Evolutionary conservation across 169 alveolate genomes (phyloP).

Genomic region (Ichthyophthirius multifiliis): DNA sequence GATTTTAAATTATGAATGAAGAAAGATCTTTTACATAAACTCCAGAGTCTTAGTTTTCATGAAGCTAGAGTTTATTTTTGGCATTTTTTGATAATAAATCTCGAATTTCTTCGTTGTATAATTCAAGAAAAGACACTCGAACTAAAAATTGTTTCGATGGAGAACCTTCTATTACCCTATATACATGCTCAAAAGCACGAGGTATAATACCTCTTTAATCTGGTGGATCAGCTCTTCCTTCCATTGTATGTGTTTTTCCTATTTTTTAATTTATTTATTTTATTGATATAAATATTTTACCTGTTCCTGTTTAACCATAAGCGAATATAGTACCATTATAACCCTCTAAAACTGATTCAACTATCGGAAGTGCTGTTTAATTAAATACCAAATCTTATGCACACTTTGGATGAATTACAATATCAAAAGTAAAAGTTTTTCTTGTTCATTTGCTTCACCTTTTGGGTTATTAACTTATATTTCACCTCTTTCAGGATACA

Average conservation of each 20-base stretch:
- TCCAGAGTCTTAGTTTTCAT: slow-evolving; percentile 78
- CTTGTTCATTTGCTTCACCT: slow-evolving; percentile 27
- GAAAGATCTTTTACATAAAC: slow-evolving; percentile 78
- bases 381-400: slow-evolving; percentile 83
- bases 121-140: slow-evolving; percentile 83
- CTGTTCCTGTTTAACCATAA: slow-evolving; percentile 71
- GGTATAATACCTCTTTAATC: slow-evolving; percentile 68
- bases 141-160: slow-evolving; percentile 68
- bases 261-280: background rate
- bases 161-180: slow-evolving; percentile 61
- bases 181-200: slow-evolving; percentile 68
- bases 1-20: slow-evolving; percentile 81
- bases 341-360: slow-evolving; percentile 92
- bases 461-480: slow-evolving; percentile 26
- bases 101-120: slow-evolving; percentile 88
- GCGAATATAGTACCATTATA: slow-evolving; percentile 89
- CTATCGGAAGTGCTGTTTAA: slow-evolving; percentile 89
- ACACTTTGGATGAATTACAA: slow-evolving; percentile 74
- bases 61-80: slow-evolving; percentile 62
- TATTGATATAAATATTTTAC: slow-evolving; percentile 7
- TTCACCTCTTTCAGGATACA: slow-evolving; percentile 50
- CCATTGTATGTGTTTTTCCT: slow-evolving; percentile 69
- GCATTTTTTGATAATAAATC: slow-evolving; percentile 75
- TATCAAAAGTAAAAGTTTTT: slow-evolving; percentile 63
- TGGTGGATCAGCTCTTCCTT: slow-evolving; percentile 58